Conservation (phyloP, 108 stramenopile species). For the Nitzschia sp. region DNA sequence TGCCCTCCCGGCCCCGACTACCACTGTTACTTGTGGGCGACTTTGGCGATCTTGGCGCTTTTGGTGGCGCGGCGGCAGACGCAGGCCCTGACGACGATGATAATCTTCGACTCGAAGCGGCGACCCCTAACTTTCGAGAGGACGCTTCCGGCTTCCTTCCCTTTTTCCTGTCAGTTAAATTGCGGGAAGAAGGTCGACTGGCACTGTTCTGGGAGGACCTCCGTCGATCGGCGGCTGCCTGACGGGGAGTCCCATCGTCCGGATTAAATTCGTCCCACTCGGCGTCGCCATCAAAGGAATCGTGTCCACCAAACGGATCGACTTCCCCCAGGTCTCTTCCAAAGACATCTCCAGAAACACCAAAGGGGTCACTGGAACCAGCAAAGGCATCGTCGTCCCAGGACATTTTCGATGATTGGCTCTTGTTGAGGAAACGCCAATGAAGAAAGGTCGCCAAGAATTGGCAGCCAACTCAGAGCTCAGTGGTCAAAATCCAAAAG, state of each 20-base stretch:
- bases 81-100: too few species aligned
- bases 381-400: conserved; percentile 18
- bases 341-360: conserved; percentile 20
- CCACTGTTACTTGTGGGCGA: background rate
- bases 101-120: too few species aligned
- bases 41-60: background rate
- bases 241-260: too few species aligned
- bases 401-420: too few species aligned
- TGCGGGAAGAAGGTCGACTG: background rate
- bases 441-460: too few species aligned
- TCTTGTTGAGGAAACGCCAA: too few species aligned
- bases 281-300: conserved; percentile 27
- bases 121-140: background rate
- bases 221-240: background rate
- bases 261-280: conserved; percentile 18
- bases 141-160: background rate
- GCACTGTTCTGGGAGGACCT: background rate
- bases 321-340: conserved; percentile 20
- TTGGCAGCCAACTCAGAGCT: too few species aligned
- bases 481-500: too few species aligned
- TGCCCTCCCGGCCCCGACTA: background rate
- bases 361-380: conserved; percentile 6
- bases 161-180: background rate
- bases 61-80: background rate
- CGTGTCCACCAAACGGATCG: conserved; percentile 18